Evolutionary conservation across 2,329 filamentous ascomycete species (phyloP), one percentile per base, ranked within the genome.

Genomic region (Stachybotrys echinatus): DNA sequence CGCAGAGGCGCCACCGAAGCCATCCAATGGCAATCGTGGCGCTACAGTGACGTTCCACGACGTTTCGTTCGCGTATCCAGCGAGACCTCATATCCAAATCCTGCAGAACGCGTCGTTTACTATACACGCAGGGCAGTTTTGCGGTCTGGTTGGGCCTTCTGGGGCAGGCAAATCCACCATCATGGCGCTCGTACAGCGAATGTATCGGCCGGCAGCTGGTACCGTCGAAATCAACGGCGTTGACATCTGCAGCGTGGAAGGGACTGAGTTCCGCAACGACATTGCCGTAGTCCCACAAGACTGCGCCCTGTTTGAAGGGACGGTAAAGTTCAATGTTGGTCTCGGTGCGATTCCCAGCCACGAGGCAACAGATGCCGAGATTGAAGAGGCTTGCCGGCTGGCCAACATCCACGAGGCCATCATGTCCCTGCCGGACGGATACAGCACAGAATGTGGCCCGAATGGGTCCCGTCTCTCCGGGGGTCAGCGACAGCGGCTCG

Each of bases 401-500:
- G 85, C 85, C 34, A 86, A 87, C 60, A 87, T 89, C 54, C 84
- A 89, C 65, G 82, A 88, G 22, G 81, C 79, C 21, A 85, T 89
- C 56, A 68, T 73, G 50, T 67, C 74, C 1, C 68, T 89, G n/a
- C 84, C 84, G 0, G 69, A 85, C 14, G 83, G 84, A 0, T 89
- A 89, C 60, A 68, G 85, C 12, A 88, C 85, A 0, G 76, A 79
- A 52, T 74, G 84, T 22, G 79, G 91, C 6, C 84, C 87, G n/a
- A 84, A 87, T 53, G 88, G 87, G 2, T 85, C 85, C 0, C 77
- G 85, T 21, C 68, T 95, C 3, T 91, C 87, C 0, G 89, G 89
- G 2, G 90, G 90, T 0, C 89, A 95, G 64, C 81, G 85, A n/a
- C 89, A 95, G 65, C 79, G 89, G 1, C 68, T 95, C 14, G 84